Evolutionary conservation across 352 stramenopile species (phyloP), one percentile per base, ranked within the genome.

Genomic region (Pythium utonaiense): DNA sequence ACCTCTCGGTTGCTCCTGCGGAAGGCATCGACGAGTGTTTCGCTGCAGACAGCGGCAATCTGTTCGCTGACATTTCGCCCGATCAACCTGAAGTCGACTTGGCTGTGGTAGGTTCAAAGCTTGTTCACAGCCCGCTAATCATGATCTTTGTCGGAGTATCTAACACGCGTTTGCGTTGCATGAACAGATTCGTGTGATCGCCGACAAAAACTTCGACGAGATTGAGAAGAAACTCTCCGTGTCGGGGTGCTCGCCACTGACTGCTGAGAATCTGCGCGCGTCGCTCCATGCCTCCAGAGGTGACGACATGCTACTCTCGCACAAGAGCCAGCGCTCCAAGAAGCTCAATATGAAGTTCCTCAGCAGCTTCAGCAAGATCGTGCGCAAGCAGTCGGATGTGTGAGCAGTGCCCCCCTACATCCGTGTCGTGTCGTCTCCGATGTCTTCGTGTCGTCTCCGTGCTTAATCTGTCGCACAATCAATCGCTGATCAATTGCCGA

Each of bases 311-410:
- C 66, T 16, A 57, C 71, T 55, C 68, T 69, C 12, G 49, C 70
- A 17, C 63, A 88, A 69, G 83, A 88, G 64, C 67, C 70, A 74
- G 5, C 63, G 81, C 42, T 60, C 72, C 17, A 91, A 89, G 61
- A 89, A 91, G 61, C 69, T 91, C 52, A 91, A 93, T 61, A 88
- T 90, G 73, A 89, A 86, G 54, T 91, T 93, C 41, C 69, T 93
- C 55, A 74, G 65, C 40, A 62, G 60, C 36, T 73, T 73, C 25
- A 62, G 57, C 40, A 73, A 73, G 61, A 69, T 60, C 14, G 60
- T 69, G 27, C 66, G 66, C 44, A 73, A 73, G 57, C 56, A 66
- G 44, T 55, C 66, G 38, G 66, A 73, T 13, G 57, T 66, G 36
- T 70, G 42, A 50, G 42, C 38, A 45, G 7, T 8, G 19, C 12